Base-by-base conservation (phyloP, 1,284 basidiomycete genomes). In the Ustilago loliicola region DNA sequence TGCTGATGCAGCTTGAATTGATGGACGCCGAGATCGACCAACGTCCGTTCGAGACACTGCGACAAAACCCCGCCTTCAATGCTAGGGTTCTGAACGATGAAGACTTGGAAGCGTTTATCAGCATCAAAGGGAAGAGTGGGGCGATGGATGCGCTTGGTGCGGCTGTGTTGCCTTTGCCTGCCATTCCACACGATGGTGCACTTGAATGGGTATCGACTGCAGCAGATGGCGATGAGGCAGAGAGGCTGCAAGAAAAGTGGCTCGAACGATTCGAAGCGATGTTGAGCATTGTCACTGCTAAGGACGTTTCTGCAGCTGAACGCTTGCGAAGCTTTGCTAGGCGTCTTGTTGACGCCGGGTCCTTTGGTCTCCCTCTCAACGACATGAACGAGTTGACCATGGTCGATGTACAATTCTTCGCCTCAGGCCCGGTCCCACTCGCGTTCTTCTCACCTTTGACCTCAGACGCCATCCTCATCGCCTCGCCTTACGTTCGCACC, bases 61-160 rank as follows among this genome's bases (percentile, higher is more conserved):
- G 77, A 25, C 59, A 61, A 57, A 65, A 63, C 25, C 56, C 64
- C 17, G 66, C 66, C 10, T 61, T 79, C 60, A 79, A 79, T 21
- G 77, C 72, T 2, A 47, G 77, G 8, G 61, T 70, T 30, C 42
- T 79, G 34, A 79, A 72, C 36, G 77, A 79, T n/a, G 66, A 75
- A 8, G 72, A 79, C 21, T n/a, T 79, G 38, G 77, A 79, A 38
- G 56, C 63, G 15, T 15, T 66, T 5, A 53, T 79, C 17, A 51
- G 21, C 3, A 51, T 74, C 15, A 42, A 45, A 19, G 64, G 59
- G 1, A 15, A 6, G 13, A 17, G 15, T 0, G 58, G 32, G 36
- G 54, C 51, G 25, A 61, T 63, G 57, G 56, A 57, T 0, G 47
- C 38, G 48, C 27, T 63, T 2, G 65, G 60, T 30, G 30, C 42